Conservation (phyloP, 2,329 filamentous ascomycete genomes). For the Fusarium verrucosum region DNA sequence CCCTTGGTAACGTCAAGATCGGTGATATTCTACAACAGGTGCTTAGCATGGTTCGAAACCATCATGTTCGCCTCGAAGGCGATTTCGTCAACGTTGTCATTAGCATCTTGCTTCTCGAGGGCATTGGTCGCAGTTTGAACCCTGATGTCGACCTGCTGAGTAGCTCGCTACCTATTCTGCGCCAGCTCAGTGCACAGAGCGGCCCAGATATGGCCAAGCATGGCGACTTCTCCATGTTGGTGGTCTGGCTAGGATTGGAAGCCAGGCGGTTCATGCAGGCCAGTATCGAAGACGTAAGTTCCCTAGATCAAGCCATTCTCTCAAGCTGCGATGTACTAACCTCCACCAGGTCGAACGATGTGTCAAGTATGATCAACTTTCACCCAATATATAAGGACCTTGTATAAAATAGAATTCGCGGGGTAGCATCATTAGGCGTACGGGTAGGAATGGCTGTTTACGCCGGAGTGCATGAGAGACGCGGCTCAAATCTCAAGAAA, state of each 20-base stretch:
- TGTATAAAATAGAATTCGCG: constrained; percentile 4
- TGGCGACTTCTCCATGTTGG: constrained; percentile 84
- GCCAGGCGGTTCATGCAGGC: constrained; percentile 88
- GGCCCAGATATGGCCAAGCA: constrained; percentile 74
- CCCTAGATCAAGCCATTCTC: neutral
- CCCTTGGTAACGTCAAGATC: constrained; percentile 93
- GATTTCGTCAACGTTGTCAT: constrained; percentile 99
- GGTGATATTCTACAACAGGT: constrained; percentile 94
- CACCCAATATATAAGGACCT: constrained; percentile 76
- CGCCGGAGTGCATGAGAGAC: neutral
- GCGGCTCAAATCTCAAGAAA: neutral
- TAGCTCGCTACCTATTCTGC: constrained; percentile 87
- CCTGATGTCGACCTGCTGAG: constrained; percentile 86
- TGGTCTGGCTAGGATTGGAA: constrained; percentile 91
- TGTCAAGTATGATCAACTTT: constrained; percentile 89
- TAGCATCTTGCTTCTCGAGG: constrained; percentile 90
- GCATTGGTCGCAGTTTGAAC: constrained; percentile 88
- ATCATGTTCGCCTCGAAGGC: constrained; percentile 94
- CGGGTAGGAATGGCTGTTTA: neutral
- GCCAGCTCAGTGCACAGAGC: constrained; percentile 83
- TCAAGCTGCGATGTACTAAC: neutral
- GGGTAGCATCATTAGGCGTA: constrained; percentile 31
- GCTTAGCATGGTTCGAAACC: constrained; percentile 86
- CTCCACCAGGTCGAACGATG: constrained; percentile 76
- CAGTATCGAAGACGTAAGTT: constrained; percentile 83